phyloP scores from a whole-genome alignment of 345 rosid genomes.

The Cochlearia excelsa region DNA sequence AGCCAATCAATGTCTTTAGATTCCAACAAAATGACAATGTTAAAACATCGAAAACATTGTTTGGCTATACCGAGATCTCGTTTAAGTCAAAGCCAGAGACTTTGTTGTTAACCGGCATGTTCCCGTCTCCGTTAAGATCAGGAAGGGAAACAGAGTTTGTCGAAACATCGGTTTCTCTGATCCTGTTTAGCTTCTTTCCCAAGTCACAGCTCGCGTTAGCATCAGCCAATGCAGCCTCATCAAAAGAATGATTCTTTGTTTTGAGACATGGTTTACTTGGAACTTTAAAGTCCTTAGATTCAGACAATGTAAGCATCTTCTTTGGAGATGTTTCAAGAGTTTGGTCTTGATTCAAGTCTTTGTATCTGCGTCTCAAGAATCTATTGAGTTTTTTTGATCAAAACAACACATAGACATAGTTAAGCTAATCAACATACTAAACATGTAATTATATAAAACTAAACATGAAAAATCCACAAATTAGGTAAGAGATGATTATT shows the following conservation, averaged over 20 bases:
- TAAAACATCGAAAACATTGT: neutral
- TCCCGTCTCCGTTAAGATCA: slow-evolving; percentile 48
- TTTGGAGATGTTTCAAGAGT: slow-evolving; percentile 25
- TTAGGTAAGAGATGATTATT: no score
- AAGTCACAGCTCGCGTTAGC: slow-evolving; percentile 33
- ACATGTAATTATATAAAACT: neutral
- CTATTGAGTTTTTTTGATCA: slow-evolving; percentile 35
- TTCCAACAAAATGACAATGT: slow-evolving; percentile 2
- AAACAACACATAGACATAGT: slow-evolving; percentile 1
- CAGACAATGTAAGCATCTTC: slow-evolving; percentile 13
- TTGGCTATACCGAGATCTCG: slow-evolving; percentile 63
- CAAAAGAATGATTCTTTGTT: slow-evolving; percentile 30
- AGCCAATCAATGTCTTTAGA: neutral
- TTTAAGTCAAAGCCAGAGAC: slow-evolving; percentile 72
- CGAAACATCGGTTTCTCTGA: slow-evolving; percentile 30
- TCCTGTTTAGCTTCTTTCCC: slow-evolving; percentile 39
- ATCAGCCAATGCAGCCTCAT: slow-evolving; percentile 30
- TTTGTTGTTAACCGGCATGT: slow-evolving; percentile 32
- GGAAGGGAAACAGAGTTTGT: slow-evolving; percentile 21
- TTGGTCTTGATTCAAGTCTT: slow-evolving; percentile 52
- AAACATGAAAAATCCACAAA: neutral
- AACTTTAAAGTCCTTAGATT: slow-evolving; percentile 26
- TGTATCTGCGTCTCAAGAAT: slow-evolving; percentile 61
- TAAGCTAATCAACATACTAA: slow-evolving; percentile 13
- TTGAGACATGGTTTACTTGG: slow-evolving; percentile 31